Evolutionary conservation across 2,329 filamentous ascomycete species (phyloP), one percentile per base, ranked within the genome.

Genomic region (Sclerotinia subarctica): DNA sequence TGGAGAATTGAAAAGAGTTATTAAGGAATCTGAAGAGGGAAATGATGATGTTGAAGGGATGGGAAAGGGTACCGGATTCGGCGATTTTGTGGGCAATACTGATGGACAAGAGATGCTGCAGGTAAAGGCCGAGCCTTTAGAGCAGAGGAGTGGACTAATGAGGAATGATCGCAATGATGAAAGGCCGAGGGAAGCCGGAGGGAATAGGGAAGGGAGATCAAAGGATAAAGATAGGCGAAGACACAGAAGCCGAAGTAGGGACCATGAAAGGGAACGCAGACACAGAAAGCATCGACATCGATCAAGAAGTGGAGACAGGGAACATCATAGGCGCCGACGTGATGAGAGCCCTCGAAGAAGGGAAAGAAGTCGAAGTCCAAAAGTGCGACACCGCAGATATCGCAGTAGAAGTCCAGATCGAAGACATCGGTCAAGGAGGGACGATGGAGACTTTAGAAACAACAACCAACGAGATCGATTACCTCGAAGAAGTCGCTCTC

Each of bases 1-100:
- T 38, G 84, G 81, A 3, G 84, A 87, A 69, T 80, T 88, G n/a
- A 81, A 84, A 68, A 82, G 82, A 69, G 84, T 82, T 10, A 78
- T 88, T 51, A 84, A 80, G 67, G 81, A 83, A 69, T 80, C 78
- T 5, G 76, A 81, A 57, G 79, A 74, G 13, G 78, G 77, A 44
- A 81, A 78, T 32, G 79, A 76, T 15, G 79, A 75, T 21, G 69
- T 75, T 59, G 75, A 74, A 11, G 74, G 73, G 44, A 68, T 74
- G 24, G 75, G 72, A 17, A 74, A 72, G 59, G 73, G 72, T 2
- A 75, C 71, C 7, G 72, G 74, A 7, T 78, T 77, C 72, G 73
- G 76, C 13, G 72, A 75, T 47, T 77, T 75, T 67, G 74, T 76
- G 19, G 76, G 74, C 19, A 77, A 73, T 19, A 64, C 70, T 13